These are phyloP conservation scores for Suillus decipiens DNA, from an alignment of 768 basidiomycete species.

Conservation along the genomic window DNA sequence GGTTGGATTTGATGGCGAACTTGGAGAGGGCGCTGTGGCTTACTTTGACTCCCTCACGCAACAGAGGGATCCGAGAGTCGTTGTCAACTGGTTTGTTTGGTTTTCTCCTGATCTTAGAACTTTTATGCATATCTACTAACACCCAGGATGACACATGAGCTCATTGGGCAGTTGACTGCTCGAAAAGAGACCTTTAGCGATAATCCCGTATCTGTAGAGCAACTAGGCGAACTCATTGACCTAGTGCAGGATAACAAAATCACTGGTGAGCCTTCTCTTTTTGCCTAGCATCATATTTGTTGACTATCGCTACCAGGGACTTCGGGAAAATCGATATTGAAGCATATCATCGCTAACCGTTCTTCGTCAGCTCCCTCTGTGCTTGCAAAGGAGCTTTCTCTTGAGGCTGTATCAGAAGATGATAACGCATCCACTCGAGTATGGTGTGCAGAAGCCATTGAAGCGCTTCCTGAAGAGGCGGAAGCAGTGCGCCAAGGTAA, in stretches of 20 bases:
- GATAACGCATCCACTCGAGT: slow-evolving; percentile 43
- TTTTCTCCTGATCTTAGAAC: background rate
- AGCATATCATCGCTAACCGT: slow-evolving; percentile 58
- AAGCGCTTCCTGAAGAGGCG: slow-evolving; percentile 64
- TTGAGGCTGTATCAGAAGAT: slow-evolving; percentile 41
- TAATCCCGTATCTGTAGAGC: slow-evolving; percentile 58
- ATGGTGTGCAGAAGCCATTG: slow-evolving; percentile 67
- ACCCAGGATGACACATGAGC: slow-evolving; percentile 83
- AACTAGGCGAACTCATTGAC: slow-evolving; percentile 79
- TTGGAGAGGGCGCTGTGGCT: slow-evolving; percentile 54
- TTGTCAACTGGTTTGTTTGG: slow-evolving; percentile 77
- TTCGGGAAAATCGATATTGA: slow-evolving; percentile 76
- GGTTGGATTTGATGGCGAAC: slow-evolving; percentile 61
- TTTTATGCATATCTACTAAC: background rate
- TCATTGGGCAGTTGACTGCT: slow-evolving; percentile 74
- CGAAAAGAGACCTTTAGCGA: slow-evolving; percentile 56
- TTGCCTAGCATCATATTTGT: background rate
- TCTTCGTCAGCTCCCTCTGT: slow-evolving; percentile 38
- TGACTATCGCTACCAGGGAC: slow-evolving; percentile 50
- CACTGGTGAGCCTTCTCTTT: slow-evolving; percentile 54
- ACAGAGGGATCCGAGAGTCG: slow-evolving; percentile 64
- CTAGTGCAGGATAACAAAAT: slow-evolving; percentile 65
- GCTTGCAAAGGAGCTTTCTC: slow-evolving; percentile 52
- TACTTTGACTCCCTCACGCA: slow-evolving; percentile 77
- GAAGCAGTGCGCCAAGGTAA: slow-evolving; percentile 68